Conservation (phyloP, 1,284 basidiomycete species). For the Ustilago esculenta region DNA sequence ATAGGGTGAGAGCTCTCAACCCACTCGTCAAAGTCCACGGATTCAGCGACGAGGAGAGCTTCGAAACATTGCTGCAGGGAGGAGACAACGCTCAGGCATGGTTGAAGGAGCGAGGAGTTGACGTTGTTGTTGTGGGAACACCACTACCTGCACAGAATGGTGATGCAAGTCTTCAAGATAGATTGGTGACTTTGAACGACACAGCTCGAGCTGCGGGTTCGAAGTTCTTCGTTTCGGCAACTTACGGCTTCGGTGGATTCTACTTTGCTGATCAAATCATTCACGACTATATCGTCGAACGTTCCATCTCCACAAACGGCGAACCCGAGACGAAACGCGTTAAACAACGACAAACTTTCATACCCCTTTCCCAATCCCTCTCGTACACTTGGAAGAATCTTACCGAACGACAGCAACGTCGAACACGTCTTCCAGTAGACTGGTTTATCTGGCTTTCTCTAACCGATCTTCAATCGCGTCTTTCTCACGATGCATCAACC, state of each 20-base stretch:
- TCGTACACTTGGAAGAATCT: slow-evolving; percentile 75
- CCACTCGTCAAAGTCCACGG: slow-evolving; percentile 84
- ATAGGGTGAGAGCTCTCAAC: slow-evolving; percentile 85
- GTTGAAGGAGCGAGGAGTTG: slow-evolving; percentile 69
- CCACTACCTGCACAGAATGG: not conserved
- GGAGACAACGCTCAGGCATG: slow-evolving; percentile 54
- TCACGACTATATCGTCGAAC: slow-evolving; percentile 86
- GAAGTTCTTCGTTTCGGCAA: slow-evolving; percentile 83
- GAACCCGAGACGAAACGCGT: slow-evolving; percentile 69
- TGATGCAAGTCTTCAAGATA: not conserved
- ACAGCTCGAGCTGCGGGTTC: slow-evolving; percentile 72
- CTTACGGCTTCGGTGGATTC: slow-evolving; percentile 90
- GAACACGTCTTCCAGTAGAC: slow-evolving; percentile 19
- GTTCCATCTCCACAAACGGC: slow-evolving; percentile 9
- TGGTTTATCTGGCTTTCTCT: slow-evolving; percentile 30
- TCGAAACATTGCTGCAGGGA: slow-evolving; percentile 22
- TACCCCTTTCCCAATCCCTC: slow-evolving; percentile 73
- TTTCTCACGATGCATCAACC: not conserved
- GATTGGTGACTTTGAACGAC: slow-evolving; percentile 79
- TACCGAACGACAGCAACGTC: slow-evolving; percentile 27
- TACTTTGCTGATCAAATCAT: slow-evolving; percentile 90
- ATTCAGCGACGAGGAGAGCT: slow-evolving; percentile 18
- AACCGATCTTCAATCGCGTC: slow-evolving; percentile 14
- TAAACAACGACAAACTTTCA: slow-evolving; percentile 75
- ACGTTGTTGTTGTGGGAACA: slow-evolving; percentile 57